A percentile compares a stretch with the other conserved stretches of the same genome.
Evolutionary conservation across 768 basidiomycete genomes (phyloP).

Genomic region (Mycena leptocephala): DNA sequence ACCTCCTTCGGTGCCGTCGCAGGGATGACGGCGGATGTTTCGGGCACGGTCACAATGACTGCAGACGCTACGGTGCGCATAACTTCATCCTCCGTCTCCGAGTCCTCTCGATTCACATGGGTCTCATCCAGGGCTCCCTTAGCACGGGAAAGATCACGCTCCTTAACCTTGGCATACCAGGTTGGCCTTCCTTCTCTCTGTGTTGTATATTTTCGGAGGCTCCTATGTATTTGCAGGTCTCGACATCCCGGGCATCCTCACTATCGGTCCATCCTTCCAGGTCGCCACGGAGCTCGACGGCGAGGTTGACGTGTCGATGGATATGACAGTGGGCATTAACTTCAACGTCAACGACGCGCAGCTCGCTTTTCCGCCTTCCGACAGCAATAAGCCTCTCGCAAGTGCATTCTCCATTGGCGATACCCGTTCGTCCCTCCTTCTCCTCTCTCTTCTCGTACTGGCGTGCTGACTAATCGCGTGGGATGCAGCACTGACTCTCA

Average conservation of each 20-base stretch:
- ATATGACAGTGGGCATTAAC: conserved; percentile 55
- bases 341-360: conserved; percentile 59
- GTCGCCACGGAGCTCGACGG: conserved; percentile 55
- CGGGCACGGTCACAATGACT: no score
- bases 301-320: conserved; percentile 55
- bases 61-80: no score
- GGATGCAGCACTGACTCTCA: conserved; percentile 55
- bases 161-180: no score
- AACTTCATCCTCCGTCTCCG: no score
- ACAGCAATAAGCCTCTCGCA: conserved; percentile 5
- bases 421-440: conserved; percentile 55
- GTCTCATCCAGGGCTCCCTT: no score
- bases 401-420: conserved; percentile 53
- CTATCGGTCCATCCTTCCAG: conserved; percentile 64
- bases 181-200: no score
- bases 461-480: no score
- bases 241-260: conserved; percentile 67
- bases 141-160: no score
- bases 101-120: no score
- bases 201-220: no score
- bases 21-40: no score
- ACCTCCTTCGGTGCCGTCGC: no score
- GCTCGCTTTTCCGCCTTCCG: conserved; percentile 60
- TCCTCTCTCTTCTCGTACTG: neutral
- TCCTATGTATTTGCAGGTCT: conserved; percentile 42